phyloP scores from a whole-genome alignment of 345 rosid genomes.

The Crucihimalaya himalaica region DNA sequence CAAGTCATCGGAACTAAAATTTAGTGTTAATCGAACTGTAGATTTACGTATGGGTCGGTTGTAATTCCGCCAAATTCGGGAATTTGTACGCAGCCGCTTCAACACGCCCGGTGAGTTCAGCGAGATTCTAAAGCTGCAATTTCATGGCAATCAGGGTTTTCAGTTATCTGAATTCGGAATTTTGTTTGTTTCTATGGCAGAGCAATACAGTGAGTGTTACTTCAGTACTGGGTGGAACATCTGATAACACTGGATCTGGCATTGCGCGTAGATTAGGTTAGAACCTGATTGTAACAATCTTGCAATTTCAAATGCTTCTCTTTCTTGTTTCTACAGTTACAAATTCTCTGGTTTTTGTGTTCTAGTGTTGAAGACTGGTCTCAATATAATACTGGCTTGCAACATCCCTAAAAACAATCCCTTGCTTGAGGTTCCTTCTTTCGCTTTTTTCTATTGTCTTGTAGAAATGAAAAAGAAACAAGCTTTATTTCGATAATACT shows the following conservation, averaged over 20 bases:
- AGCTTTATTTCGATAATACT: background rate
- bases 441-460: constrained; percentile 41
- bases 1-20: background rate
- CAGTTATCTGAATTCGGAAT: background rate
- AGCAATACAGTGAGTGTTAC: constrained; percentile 68
- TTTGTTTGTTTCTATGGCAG: constrained; percentile 38
- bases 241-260: constrained; percentile 88
- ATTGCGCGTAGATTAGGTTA: constrained; percentile 88
- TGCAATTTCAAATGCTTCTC: background rate
- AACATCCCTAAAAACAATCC: constrained; percentile 88
- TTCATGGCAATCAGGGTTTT: constrained; percentile 19
- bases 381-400: constrained; percentile 70
- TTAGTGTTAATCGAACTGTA: background rate
- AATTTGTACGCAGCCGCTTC: constrained; percentile 80
- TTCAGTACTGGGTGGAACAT: constrained; percentile 74
- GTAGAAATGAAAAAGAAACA: background rate
- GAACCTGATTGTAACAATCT: background rate
- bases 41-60: constrained; percentile 89
- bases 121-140: background rate
- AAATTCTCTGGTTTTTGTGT: constrained; percentile 4
- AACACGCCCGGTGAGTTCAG: constrained; percentile 62
- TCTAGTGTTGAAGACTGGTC: constrained; percentile 86
- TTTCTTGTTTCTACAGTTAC: background rate
- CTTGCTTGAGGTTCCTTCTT: constrained; percentile 68
- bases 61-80: constrained; percentile 72